Evolutionary conservation across 169 alveolate species (phyloP).

Genomic region (Cryptosporidium canis): DNA sequence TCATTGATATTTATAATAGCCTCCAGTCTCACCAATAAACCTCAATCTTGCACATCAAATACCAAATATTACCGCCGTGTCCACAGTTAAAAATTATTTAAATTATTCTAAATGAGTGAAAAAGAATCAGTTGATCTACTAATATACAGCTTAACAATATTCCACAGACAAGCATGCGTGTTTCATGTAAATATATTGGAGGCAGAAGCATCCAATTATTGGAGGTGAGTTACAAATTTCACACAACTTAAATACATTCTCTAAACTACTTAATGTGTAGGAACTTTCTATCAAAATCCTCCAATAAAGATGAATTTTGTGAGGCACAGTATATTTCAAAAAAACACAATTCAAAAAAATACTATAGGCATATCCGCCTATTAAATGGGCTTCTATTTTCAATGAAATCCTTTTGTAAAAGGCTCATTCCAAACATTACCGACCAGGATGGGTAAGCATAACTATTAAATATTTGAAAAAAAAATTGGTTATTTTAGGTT

Average conservation of each 20-base stretch:
- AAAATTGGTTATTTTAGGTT: neutral
- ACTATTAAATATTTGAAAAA: neutral
- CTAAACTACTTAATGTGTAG: neutral
- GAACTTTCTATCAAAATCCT: constrained; percentile 38
- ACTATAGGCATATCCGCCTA: constrained; percentile 46
- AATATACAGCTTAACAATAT: constrained; percentile 52
- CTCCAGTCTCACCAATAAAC: neutral
- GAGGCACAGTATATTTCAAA: neutral
- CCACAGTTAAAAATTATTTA: neutral
- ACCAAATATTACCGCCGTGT: constrained; percentile 10
- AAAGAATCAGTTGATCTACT: constrained; percentile 14
- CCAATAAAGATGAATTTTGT: constrained; percentile 1
- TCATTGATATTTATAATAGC: neutral
- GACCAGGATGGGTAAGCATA: constrained; percentile 44
- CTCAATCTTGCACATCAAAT: neutral
- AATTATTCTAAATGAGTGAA: neutral
- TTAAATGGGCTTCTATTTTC: constrained; percentile 57
- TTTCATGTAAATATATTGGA: constrained; percentile 50
- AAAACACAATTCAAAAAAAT: constrained; percentile 15
- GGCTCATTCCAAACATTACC: constrained; percentile 36
- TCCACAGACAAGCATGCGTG: constrained; percentile 67
- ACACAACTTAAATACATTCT: neutral
- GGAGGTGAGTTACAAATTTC: constrained; percentile 47
- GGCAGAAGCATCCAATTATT: constrained; percentile 43
- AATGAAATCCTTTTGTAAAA: constrained; percentile 66